Evolutionary conservation across 1,284 basidiomycete genomes (phyloP), one percentile per base, ranked within the genome.

Genomic region (Ceratobasidium sp.): DNA sequence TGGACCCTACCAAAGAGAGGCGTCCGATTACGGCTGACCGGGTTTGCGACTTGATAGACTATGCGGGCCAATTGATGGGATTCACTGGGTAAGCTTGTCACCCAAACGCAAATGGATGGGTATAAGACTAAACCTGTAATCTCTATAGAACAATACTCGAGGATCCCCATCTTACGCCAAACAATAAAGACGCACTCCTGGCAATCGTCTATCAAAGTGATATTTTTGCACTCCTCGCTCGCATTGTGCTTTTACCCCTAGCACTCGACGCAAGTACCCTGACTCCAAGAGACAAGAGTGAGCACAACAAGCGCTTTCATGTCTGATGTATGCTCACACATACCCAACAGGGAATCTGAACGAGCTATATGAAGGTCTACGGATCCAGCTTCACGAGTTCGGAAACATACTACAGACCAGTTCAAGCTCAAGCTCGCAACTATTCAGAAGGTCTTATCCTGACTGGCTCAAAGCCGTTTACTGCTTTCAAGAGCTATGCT

Each of bases 381-480:
- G 57, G 10, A 12, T 38, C 57, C 57, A 59, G 20, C 23, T 59
- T 20, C 26, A 12, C 12, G 57, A 59, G 15, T 59, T 59, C 26
- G 57, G 23, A 3, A 59, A 33, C 10, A 38, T 33, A 12, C n/a
- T 59, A 10, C 6, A 38, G 15, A 59, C 6, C 23, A 59, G 28
- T 10, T 66, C 20, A 20, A n/a, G 17, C 3, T 48, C 64, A 4
- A 48, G 9, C 46, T 66, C 64, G 5, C 64, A 66, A 20, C 9
- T 66, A 12, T 28, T 66, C 64, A 66, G 42, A 23, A 48, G 48
- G 17, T 20, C 64, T 3, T 66, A 66, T 9, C 64, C 64, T 7
- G 64, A 66, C 64, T 66, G 64, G 64, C 44, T 66, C 17, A 66
- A 66, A 66, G 64, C 44, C n/a, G 64, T 28, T 9, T 28, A 50